These are phyloP conservation scores for Dioszegia aurantiaca DNA, from an alignment of 768 basidiomycete genomes.

Conservation along the genomic window DNA sequence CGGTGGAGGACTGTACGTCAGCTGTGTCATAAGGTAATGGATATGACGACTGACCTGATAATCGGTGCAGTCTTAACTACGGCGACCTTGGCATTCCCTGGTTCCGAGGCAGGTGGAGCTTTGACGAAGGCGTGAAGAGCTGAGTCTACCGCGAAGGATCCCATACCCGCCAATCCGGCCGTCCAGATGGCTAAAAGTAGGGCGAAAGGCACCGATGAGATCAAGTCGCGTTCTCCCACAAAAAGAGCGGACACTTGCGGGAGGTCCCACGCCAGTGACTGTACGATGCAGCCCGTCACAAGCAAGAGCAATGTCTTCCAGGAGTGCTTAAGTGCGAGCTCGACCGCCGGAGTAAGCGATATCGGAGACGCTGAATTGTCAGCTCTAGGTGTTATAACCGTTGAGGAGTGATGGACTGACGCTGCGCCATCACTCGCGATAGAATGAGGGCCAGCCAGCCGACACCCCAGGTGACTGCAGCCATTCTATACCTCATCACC, in stretches of 20 bases:
- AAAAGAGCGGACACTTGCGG: not conserved
- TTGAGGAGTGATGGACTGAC: not conserved
- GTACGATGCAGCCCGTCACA: not conserved
- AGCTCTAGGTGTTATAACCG: not conserved
- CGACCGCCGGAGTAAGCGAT: not conserved
- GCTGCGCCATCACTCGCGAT: not conserved
- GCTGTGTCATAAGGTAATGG: not conserved
- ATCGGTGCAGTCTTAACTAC: no score
- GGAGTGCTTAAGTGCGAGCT: not conserved
- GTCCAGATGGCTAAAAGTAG: not conserved
- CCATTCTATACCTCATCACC: slow-evolving; percentile 71
- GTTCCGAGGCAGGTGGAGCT: not conserved
- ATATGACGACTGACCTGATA: no score
- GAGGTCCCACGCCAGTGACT: not conserved
- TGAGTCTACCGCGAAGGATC: not conserved
- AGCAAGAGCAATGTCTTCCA: not conserved
- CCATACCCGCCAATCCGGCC: not conserved
- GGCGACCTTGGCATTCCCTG: not conserved
- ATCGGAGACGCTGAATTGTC: not conserved
- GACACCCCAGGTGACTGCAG: slow-evolving; percentile 68
- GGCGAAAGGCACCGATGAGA: not conserved
- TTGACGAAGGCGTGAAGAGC: not conserved
- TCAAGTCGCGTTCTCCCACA: not conserved
- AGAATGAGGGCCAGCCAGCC: slow-evolving; percentile 52
- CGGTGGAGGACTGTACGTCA: not conserved